Base-by-base conservation (phyloP, 176 grass and related monocot species). In the Eragrostis nindensis region DNA sequence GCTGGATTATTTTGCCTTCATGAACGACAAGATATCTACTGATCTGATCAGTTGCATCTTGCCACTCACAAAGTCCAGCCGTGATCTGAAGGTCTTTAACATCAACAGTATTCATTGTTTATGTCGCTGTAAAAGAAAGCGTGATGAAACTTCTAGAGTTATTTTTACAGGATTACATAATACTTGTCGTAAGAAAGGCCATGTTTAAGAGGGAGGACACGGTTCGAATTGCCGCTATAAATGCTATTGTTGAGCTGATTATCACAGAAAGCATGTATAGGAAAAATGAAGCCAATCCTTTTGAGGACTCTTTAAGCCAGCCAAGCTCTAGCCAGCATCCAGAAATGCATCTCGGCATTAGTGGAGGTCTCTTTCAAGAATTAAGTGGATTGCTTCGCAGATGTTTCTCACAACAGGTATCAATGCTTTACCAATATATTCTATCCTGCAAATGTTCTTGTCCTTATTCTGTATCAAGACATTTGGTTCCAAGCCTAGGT, bases 141-240 rank as follows among this genome's bases (percentile, higher is more conserved):
- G 17, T 79, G 40, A 70, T 75, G 61, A 75, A 75, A 42, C 60
- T 82, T 62, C 22, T 83, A 56, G 64, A 71, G 44, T 75, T 59
- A 52, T 16, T 65, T 91, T 70, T 88, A 48, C 84, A 97, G 91
- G 87, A 97, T 90, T 97, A 97, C 68, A 85, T 94, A 78, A 90
- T 97, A 75, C 78, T 97, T 68, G 94, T 97, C 68, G 85, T 85
- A 78, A 89, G 94, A 70, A 97, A 94, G 80, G 94, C 94, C 39
- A 97, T 97, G 91, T 97, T 97, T 76, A 94, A 92, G 71, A 84
- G 87, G 82, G 91, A 92, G 76, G 89, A 92, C 57, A 74, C 47
- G 66, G 82, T 94, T 38, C 89, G 89, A 12, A 75, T 94, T 52
- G 85, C 94, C 57, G 89, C 94, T 78, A 86, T 75, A 84, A 90